Evolutionary conservation across 2,329 filamentous ascomycete species (phyloP).

Genomic region (Trichoderma guizhouense): DNA sequence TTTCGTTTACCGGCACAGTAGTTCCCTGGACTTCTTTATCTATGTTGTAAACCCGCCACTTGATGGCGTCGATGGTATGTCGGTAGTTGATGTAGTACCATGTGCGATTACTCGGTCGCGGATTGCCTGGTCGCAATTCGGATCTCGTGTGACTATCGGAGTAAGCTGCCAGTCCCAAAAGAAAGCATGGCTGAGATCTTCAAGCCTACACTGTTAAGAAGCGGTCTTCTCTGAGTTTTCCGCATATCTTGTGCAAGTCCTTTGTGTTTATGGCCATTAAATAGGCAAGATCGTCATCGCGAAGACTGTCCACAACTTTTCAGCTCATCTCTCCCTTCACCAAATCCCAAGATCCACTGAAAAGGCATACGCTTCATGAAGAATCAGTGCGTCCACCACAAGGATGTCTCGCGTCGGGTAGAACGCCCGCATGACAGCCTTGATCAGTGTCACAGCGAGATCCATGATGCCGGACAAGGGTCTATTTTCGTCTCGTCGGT

Average conservation of each 20-base stretch:
- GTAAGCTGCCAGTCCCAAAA: conserved; percentile 41
- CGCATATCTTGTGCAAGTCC: conserved; percentile 85
- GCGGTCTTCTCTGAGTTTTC: conserved; percentile 78
- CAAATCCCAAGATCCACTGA: not conserved
- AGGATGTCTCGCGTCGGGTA: conserved; percentile 82
- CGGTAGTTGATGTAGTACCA: conserved; percentile 98
- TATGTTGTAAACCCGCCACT: conserved; percentile 85
- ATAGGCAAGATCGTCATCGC: conserved; percentile 83
- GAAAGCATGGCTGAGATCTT: not conserved
- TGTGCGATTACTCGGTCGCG: conserved; percentile 77
- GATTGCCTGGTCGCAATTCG: conserved; percentile 76
- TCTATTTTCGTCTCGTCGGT: not conserved
- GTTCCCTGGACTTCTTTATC: conserved; percentile 85
- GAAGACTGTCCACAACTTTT: conserved; percentile 62
- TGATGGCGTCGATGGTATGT: conserved; percentile 91
- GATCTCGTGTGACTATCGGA: conserved; percentile 55
- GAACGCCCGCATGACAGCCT: conserved; percentile 81
- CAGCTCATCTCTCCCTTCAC: conserved; percentile 55
- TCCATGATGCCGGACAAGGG: conserved; percentile 39
- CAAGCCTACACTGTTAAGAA: conserved; percentile 71
- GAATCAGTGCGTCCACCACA: conserved; percentile 79
- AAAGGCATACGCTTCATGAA: conserved; percentile 68
- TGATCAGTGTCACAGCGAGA: conserved; percentile 71
- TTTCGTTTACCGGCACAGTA: conserved; percentile 74
- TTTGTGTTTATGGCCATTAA: conserved; percentile 88